Percentiles rank a stretch among this genome's conserved stretches.
Conservation (phyloP, 1,284 basidiomycete genomes). For the Melampsora larici-populina region DNA sequence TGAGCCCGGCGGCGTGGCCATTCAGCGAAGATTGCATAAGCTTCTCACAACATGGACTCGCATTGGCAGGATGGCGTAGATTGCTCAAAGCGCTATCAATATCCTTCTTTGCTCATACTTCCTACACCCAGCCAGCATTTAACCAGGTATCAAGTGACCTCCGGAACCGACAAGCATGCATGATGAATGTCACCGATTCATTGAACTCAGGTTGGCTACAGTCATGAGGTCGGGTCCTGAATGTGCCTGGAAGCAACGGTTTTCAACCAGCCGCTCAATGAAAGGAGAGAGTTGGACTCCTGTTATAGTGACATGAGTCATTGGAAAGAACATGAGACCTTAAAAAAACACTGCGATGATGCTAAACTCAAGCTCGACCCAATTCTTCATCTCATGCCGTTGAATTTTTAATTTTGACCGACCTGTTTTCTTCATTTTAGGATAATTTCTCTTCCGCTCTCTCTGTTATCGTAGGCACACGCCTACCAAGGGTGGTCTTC, state of each 20-base stretch:
- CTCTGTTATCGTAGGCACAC: not conserved
- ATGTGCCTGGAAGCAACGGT: conserved; percentile 3
- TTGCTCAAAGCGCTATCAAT: no score
- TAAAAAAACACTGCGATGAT: not conserved
- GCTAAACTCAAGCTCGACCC: not conserved
- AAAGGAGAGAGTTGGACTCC: conserved; percentile 3
- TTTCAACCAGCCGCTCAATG: conserved; percentile 1
- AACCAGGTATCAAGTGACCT: no score
- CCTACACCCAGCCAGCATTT: no score
- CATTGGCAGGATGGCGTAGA: no score
- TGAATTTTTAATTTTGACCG: not conserved
- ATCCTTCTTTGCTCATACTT: no score
- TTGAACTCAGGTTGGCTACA: not conserved
- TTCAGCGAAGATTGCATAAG: no score
- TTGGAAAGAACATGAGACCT: conserved; percentile 1
- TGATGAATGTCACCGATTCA: not conserved
- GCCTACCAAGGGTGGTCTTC: not conserved
- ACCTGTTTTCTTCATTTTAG: not conserved
- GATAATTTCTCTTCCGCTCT: not conserved
- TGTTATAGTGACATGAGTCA: not conserved
- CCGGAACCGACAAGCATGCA: no score
- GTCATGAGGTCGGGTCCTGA: conserved; percentile 1
- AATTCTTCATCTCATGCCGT: conserved; percentile 6
- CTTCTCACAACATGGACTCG: no score
- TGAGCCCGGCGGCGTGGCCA: no score